A percentile compares a stretch with the other conserved stretches of the same genome.
These are phyloP conservation scores for Aciculosporium take DNA, from an alignment of 2,329 filamentous ascomycete species.

Conservation along the genomic window DNA sequence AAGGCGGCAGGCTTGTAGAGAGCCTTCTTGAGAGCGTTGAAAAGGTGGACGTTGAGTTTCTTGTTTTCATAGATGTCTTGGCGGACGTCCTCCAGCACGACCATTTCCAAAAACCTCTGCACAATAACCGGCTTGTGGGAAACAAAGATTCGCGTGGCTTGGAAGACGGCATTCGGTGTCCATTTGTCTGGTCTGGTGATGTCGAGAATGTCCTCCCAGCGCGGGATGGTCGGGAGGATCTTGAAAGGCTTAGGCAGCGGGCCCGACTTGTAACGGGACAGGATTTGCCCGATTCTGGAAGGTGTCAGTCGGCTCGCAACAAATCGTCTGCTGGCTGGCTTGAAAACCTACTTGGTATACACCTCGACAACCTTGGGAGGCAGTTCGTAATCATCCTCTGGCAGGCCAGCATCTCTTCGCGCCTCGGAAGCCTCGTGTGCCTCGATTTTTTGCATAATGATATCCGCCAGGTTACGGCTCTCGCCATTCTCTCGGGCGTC, in stretches of 20 bases:
- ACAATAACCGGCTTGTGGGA: slow-evolving; percentile 67
- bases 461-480: slow-evolving; percentile 71
- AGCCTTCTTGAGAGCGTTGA: slow-evolving; percentile 80
- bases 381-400: slow-evolving; percentile 72
- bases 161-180: slow-evolving; percentile 69
- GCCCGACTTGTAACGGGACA: slow-evolving; percentile 90
- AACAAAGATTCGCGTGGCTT: slow-evolving; percentile 84
- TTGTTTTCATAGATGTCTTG: slow-evolving; percentile 89
- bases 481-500: slow-evolving; percentile 32
- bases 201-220: slow-evolving; percentile 79
- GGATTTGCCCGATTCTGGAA: slow-evolving; percentile 62
- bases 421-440: slow-evolving; percentile 64
- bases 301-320: slow-evolving; percentile 7
- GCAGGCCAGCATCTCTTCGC: slow-evolving; percentile 30
- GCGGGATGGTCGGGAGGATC: slow-evolving; percentile 76
- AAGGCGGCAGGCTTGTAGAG: slow-evolving; percentile 91
- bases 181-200: slow-evolving; percentile 65
- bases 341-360: slow-evolving; percentile 57
- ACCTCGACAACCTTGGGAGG: slow-evolving; percentile 88
- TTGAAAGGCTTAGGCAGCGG: slow-evolving; percentile 96
- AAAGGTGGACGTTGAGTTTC: slow-evolving; percentile 90
- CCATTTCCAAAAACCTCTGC: slow-evolving; percentile 72
- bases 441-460: slow-evolving; percentile 90
- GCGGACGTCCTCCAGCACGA: slow-evolving; percentile 79
- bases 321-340: background rate